Base-by-base conservation (phyloP, 2,329 filamentous ascomycete species). In the Apiospora sp. region DNA sequence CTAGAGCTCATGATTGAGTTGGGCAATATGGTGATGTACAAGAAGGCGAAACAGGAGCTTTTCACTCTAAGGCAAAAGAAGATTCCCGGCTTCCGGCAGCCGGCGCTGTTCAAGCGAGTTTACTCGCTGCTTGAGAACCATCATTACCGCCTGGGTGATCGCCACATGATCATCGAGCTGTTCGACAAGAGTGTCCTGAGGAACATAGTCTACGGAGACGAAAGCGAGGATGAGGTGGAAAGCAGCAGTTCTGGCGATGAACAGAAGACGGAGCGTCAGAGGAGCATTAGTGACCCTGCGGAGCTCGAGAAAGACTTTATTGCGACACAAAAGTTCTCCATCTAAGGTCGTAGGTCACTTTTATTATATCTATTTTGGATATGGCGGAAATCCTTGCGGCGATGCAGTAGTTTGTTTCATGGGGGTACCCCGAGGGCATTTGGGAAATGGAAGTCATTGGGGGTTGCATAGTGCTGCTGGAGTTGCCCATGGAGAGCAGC, bases 181-280 rank as follows among this genome's bases (percentile, higher is more conserved):
- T 99, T 99, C 78, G 96, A 98, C 79, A 96, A 96, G 83, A 92
- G 90, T 73, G 94, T 98, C 61, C 87, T 98, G 83, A 88, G 95
- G 75, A 90, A 91, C 75, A 93, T 98, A 73, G 93, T 99, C 16
- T 91, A 97, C 72, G 92, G 93, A 70, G 92, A 94, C 48, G 83
- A 82, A 41, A 82, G 80, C 14, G 81, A 80, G 41, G 82, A 85
- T 14, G 84, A 85, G 67, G 75, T 76, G 61, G 81, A 80, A 24
- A 81, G 80, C 68, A 81, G 80, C 69, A 84, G 86, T 71, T 88
- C 86, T 19, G 86, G 84, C 0, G 87, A 87, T 68, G 87, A 89
- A 74, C 84, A 84, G 76, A 81, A 87, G 74, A 90, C 88, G 4
- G 89, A 90, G 79, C 83, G 89, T 73, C 89, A 90, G 78, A 83